A percentile compares a stretch with the other conserved stretches of the same genome.
Conservation (phyloP, 495 filamentous ascomycete species). For the Margaritispora aquatica region DNA sequence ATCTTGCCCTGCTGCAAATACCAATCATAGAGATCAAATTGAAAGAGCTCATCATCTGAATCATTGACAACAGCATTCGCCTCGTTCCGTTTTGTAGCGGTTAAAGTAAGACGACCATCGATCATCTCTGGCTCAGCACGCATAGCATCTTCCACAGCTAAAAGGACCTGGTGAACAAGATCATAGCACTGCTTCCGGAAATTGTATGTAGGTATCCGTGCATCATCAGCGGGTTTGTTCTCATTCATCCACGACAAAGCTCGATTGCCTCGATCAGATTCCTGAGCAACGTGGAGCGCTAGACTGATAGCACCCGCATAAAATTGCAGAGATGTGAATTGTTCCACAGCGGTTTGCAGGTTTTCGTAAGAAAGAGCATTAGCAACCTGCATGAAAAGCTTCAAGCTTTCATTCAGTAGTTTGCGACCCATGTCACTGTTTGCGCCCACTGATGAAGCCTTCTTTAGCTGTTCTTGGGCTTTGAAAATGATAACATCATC, state of each 20-base stretch:
- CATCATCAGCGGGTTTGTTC: constrained; percentile 54
- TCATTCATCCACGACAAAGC: constrained; percentile 64
- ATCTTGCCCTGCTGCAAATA: constrained; percentile 76
- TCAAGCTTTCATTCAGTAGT: constrained; percentile 80
- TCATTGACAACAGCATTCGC: constrained; percentile 81
- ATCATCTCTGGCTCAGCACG: constrained; percentile 58
- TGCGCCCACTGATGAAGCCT: constrained; percentile 68
- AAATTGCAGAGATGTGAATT: constrained; percentile 75
- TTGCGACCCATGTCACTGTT: constrained; percentile 74
- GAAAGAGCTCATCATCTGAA: constrained; percentile 85
- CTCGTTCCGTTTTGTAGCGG: constrained; percentile 73
- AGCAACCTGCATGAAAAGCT: constrained; percentile 82
- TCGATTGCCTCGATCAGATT: constrained; percentile 76
- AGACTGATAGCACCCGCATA: constrained; percentile 94
- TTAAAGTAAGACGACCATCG: constrained; percentile 69
- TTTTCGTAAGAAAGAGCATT: constrained; percentile 73
- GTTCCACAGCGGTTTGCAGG: constrained; percentile 66
- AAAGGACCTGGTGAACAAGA: constrained; percentile 70
- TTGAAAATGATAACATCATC: constrained; percentile 98
- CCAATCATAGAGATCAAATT: constrained; percentile 95
- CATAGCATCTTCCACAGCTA: constrained; percentile 65
- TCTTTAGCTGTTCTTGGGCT: constrained; percentile 88
- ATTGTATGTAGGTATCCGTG: constrained; percentile 57
- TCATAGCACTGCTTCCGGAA: constrained; percentile 75
- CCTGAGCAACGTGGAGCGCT: constrained; percentile 69